phyloP scores from a whole-genome alignment of 2,329 filamentous ascomycete species.

The Cercospora berteroae region DNA sequence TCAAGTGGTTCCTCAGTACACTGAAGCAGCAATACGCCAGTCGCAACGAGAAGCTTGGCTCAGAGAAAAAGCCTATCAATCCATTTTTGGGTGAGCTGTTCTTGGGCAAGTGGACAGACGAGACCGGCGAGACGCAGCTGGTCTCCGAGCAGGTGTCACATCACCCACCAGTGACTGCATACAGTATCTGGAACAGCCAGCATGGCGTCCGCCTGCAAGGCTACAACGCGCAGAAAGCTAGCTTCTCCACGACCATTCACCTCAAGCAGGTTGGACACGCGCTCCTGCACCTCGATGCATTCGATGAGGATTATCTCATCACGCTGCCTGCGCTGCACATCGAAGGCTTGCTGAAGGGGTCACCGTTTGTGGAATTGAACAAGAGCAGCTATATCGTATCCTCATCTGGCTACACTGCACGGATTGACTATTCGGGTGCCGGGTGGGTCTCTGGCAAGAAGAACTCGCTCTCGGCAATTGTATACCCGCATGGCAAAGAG shows the following conservation, averaged over 20 bases:
- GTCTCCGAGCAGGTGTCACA: slow-evolving; percentile 96
- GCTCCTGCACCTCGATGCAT: slow-evolving; percentile 68
- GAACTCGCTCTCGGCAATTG: slow-evolving; percentile 75
- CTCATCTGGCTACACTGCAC: slow-evolving; percentile 80
- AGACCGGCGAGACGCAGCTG: slow-evolving; percentile 76
- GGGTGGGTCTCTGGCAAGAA: slow-evolving; percentile 96
- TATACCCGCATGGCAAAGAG: slow-evolving; percentile 69
- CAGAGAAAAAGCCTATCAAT: slow-evolving; percentile 97
- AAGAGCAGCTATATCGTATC: slow-evolving; percentile 80
- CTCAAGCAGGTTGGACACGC: slow-evolving; percentile 80
- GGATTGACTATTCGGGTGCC: slow-evolving; percentile 89
- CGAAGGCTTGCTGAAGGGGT: slow-evolving; percentile 81
- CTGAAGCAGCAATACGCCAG: slow-evolving; percentile 80
- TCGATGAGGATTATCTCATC: slow-evolving; percentile 77
- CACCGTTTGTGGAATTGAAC: slow-evolving; percentile 89
- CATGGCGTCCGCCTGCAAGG: slow-evolving; percentile 74
- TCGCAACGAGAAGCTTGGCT: slow-evolving; percentile 75
- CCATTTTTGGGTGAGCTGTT: slow-evolving; percentile 95
- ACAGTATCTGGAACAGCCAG: slow-evolving; percentile 83
- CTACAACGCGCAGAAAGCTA: slow-evolving; percentile 95
- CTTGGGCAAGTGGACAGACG: slow-evolving; percentile 83
- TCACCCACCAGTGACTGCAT: slow-evolving; percentile 92
- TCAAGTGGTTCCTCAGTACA: slow-evolving; percentile 94
- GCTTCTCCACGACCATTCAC: slow-evolving; percentile 88
- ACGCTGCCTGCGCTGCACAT: slow-evolving; percentile 90